These are phyloP conservation scores for Ustilago tritici DNA, from an alignment of 1,284 basidiomycete genomes.

Conservation along the genomic window DNA sequence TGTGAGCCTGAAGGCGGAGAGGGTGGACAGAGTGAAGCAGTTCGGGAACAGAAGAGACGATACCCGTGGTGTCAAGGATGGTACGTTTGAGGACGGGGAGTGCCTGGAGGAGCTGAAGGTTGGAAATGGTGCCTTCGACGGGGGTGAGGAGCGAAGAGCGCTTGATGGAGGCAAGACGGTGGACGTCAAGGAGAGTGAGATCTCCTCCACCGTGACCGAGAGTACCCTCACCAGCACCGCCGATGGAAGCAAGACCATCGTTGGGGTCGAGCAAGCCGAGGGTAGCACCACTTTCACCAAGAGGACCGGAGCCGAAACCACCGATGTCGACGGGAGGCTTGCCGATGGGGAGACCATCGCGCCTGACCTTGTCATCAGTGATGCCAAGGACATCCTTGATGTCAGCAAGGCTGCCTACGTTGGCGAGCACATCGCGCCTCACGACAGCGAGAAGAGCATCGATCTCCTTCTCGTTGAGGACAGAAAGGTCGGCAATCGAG, in stretches of 20 bases:
- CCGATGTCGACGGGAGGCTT: background rate
- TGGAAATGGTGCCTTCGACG: constrained; percentile 6
- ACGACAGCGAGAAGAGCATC: background rate
- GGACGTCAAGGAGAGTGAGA: constrained; percentile 11
- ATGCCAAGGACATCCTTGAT: constrained; percentile 1
- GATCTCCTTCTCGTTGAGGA: constrained; percentile 10
- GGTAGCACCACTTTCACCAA: background rate
- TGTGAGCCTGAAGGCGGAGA: background rate
- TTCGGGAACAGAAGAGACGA: background rate
- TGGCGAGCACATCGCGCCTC: constrained; percentile 6
- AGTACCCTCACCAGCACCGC: background rate
- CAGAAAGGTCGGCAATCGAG: constrained; percentile 18
- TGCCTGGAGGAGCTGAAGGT: constrained; percentile 3
- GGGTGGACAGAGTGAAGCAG: constrained; percentile 1
- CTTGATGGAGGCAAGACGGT: constrained; percentile 9
- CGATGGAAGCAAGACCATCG: background rate
- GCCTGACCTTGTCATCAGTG: background rate
- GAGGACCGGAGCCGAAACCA: background rate
- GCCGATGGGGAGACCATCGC: background rate
- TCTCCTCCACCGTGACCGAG: constrained; percentile 3
- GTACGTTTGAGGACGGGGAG: constrained; percentile 16
- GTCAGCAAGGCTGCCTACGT: background rate
- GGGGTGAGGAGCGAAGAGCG: constrained; percentile 17
- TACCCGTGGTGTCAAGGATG: constrained; percentile 4
- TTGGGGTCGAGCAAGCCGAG: background rate